These are phyloP conservation scores for Pyronema omphalodes DNA, from an alignment of 495 filamentous ascomycete species.

Conservation along the genomic window DNA sequence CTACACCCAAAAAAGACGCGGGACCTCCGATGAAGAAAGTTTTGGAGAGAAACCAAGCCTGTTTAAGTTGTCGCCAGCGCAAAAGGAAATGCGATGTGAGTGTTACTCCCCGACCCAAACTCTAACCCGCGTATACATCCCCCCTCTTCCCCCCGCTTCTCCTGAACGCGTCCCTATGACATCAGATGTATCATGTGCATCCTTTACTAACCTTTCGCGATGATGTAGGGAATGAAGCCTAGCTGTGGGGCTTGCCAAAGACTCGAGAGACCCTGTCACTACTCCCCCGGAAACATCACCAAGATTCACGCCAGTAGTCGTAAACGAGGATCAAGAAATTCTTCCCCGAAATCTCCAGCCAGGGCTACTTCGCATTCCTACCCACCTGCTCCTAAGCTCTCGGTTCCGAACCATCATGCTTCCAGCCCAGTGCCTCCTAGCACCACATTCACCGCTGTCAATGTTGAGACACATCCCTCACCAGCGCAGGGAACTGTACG, in stretches of 20 bases:
- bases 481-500: no score
- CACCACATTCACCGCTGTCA: no score
- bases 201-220: slow-evolving; percentile 4
- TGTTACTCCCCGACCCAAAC: background rate
- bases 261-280: slow-evolving; percentile 17
- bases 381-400: no score
- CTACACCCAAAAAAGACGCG: background rate
- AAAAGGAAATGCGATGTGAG: slow-evolving; percentile 23
- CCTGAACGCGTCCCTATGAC: background rate
- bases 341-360: background rate
- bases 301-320: slow-evolving; percentile 16
- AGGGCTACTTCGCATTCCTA: background rate
- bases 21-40: slow-evolving; percentile 19
- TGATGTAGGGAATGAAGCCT: slow-evolving; percentile 17
- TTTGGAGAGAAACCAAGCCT: slow-evolving; percentile 21
- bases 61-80: slow-evolving; percentile 19
- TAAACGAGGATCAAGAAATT: background rate
- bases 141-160: background rate
- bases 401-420: no score
- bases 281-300: slow-evolving; percentile 18
- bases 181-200: background rate
- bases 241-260: slow-evolving; percentile 20
- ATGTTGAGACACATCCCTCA: no score
- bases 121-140: background rate
- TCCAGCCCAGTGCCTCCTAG: no score